Evolutionary conservation across 805 yeast genomes (phyloP), one percentile per base, ranked within the genome.

Genomic region (Metschnikowia colocasiae): DNA sequence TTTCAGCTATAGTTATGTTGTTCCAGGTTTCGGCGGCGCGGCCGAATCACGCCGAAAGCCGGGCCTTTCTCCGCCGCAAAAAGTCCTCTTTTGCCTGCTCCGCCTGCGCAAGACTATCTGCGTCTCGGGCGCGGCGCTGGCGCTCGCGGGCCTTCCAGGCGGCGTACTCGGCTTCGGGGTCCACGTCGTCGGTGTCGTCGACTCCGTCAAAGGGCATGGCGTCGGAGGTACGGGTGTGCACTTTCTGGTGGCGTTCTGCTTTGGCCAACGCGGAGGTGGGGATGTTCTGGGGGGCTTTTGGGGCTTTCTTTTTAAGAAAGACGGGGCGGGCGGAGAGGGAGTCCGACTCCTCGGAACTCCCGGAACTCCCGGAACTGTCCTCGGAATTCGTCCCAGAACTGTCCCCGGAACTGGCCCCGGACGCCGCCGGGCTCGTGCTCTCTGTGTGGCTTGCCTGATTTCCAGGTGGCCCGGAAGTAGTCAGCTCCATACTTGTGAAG

Each of bases 161-260:
- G 16, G 44, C 44, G 46, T 57, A 67, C 45, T 80, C 83, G 6
- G 49, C 59, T 43, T 69, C 78, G 0, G 83, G 80, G 47, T 81
- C 81, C 4, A 76, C 32, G 30, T 75, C 81, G 54, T 83, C 87
- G 0, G 83, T 76, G 55, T 83, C 90, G 53, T 82, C 86, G 0
- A 64, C 57, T 1, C 71, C 72, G 45, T 63, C 66, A 41, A 57
- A 66, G 12, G 62, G 48, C 43, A 57, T 20, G 8, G 27, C 41
- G 19, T 51, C 51, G 15, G 45, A 19, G 7, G 51, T 29, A 20
- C 41, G 48, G n/a, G 47, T n/a, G 30, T 45, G 47, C 7, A 47
- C 33, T 16, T 38, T 41, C 19, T 44, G 55, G 13, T 38, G 50
- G n/a, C 45, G 49, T 27, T 53, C 58, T 9, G 57, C 58, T 32